Conservation (phyloP, 148 eudicot species). For the Euryodendron excelsum region DNA sequence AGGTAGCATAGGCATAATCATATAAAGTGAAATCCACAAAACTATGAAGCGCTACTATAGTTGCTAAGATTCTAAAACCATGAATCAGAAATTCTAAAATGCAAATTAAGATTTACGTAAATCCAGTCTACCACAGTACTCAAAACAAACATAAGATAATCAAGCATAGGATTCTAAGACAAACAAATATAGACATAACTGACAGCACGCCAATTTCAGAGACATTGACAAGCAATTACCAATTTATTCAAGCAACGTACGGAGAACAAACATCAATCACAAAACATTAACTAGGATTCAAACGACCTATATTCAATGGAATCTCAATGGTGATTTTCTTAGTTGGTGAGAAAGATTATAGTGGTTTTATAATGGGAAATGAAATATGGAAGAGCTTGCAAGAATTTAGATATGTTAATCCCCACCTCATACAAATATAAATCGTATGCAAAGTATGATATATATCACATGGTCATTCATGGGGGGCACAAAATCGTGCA, state of each 20-base stretch:
- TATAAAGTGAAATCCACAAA: no score
- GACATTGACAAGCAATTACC: not conserved
- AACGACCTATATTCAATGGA: not conserved
- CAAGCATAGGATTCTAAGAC: not conserved
- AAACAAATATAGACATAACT: not conserved
- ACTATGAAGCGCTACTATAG: no score
- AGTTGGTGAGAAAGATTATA: not conserved
- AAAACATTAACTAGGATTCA: not conserved
- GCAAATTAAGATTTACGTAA: no score
- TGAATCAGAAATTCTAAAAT: no score
- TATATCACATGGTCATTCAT: slow-evolving; percentile 10
- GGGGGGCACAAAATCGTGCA: slow-evolving; percentile 20
- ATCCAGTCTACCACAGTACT: not conserved
- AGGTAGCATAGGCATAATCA: no score
- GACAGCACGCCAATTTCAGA: not conserved
- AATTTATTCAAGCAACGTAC: not conserved
- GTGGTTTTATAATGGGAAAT: no score
- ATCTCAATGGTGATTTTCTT: not conserved
- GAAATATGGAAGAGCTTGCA: not conserved
- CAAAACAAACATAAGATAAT: not conserved
- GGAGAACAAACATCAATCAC: not conserved
- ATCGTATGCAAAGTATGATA: not conserved
- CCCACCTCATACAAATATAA: not conserved
- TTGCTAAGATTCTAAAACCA: no score
- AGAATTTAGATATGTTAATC: not conserved